Base-by-base conservation (phyloP, 163 green algal genomes). In the Coccomyxa subellipsoidea region DNA sequence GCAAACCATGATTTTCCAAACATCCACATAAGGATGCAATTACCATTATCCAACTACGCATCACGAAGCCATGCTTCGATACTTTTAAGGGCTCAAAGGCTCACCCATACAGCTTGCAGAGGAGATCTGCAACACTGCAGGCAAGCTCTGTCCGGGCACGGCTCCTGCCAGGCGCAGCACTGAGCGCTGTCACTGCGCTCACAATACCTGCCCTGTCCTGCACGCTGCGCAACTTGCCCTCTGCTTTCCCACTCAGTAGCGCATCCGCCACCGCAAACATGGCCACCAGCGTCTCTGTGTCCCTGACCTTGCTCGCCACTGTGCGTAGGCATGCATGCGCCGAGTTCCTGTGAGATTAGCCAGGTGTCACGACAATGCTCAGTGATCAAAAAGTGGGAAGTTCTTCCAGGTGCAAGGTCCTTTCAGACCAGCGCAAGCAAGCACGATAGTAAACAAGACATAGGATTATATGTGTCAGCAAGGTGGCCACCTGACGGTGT, bases 141-240 rank as follows among this genome's bases (percentile, higher is more conserved):
- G 91, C 90, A 39, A 92, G 70, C 0, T 75, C 34, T 3, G 40
- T 79, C 29, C 37, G 25, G 9, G 40, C 83, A 70, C 31, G 81
- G 77, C 18, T 54, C 47, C 8, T 39, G 34, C 38, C 73, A 25
- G 39, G 54, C 10, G 69, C 69, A 37, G 27, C 59, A 9, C 34
- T 21, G 47, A 94, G 80, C 1, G 86, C 81, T 0, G 78, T 66
- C 27, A 93, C 37, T 37, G 80, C 87, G 4, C 71, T 59, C 9
- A 84, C 81, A 32, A 96, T 82, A 36, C 85, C 89, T 5, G 77
- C 83, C 31, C 93, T 86, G 85, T 96, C 94, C 31, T 84, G 53
- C 31, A 83, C 89, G 29, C 83, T 86, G 83, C 94, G 95, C n/a
- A 96, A 53, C 76, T 93, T 94, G 40, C 91, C 93, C 82, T 94